These are phyloP conservation scores for Puccinia novopanici DNA, from an alignment of 1,284 basidiomycete genomes.

Conservation along the genomic window DNA sequence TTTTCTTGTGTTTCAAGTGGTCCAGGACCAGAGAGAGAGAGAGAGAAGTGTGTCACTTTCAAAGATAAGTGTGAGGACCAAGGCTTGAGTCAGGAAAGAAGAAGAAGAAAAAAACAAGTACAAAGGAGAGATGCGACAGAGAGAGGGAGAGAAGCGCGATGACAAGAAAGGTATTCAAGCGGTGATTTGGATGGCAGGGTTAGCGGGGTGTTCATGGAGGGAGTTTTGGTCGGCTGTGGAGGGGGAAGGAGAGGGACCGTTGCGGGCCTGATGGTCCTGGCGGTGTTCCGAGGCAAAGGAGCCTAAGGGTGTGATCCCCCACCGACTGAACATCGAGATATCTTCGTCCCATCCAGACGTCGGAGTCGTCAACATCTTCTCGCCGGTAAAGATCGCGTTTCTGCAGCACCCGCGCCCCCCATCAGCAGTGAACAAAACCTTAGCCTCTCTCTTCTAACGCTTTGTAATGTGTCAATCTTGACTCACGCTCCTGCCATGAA, in stretches of 20 bases:
- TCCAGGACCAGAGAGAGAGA: background rate
- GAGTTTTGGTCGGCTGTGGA: background rate
- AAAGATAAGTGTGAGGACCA: background rate
- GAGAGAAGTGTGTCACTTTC: no score
- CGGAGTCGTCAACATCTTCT: slow-evolving; percentile 96
- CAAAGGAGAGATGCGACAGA: background rate
- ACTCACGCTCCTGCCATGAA: slow-evolving; percentile 86
- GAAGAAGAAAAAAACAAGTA: background rate
- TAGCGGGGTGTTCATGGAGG: background rate
- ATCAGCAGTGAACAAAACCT: background rate
- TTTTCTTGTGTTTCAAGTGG: background rate
- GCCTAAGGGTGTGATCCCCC: slow-evolving; percentile 91
- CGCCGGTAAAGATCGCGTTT: slow-evolving; percentile 96
- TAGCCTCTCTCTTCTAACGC: background rate
- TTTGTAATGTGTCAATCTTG: background rate
- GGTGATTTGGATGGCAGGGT: background rate
- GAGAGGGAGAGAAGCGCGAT: background rate
- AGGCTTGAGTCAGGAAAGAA: background rate
- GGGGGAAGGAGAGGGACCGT: background rate
- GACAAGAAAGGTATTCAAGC: background rate
- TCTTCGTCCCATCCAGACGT: slow-evolving; percentile 68
- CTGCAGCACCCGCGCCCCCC: background rate
- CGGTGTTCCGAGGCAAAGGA: slow-evolving; percentile 55
- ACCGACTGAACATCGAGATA: slow-evolving; percentile 87
- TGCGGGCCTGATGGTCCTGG: background rate